Evolutionary conservation across 1,284 basidiomycete genomes (phyloP).

Genomic region (Tilletia horrida): DNA sequence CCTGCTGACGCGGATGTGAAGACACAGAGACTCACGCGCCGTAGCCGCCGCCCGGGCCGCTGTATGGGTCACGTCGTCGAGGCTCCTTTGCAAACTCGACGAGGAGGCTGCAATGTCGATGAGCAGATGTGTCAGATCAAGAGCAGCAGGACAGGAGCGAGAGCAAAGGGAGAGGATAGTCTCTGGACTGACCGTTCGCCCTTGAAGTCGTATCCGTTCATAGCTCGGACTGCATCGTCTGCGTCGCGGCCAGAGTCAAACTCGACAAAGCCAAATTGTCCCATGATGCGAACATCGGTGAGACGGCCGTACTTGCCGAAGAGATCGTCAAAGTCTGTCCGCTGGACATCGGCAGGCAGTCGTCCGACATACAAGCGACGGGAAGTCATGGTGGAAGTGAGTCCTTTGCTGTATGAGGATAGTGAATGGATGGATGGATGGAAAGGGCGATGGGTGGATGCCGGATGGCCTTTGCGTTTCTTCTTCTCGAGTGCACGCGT

Average conservation of each 20-base stretch:
- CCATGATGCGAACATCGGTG: conserved; percentile 51
- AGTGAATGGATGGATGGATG: not conserved
- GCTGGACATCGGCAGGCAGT: conserved; percentile 42
- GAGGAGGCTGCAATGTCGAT: conserved; percentile 45
- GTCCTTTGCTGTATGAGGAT: too few species aligned
- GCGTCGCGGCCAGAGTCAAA: conserved; percentile 52
- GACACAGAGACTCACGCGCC: conserved; percentile 18
- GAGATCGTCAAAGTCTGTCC: conserved; percentile 49
- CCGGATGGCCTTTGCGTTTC: too few species aligned
- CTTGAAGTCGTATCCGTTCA: conserved; percentile 51
- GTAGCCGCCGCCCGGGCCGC: conserved; percentile 28
- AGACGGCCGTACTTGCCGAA: conserved; percentile 49
- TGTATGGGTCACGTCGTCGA: conserved; percentile 28
- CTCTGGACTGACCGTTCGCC: conserved; percentile 40
- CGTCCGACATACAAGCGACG: conserved; percentile 50
- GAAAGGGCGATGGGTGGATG: not conserved
- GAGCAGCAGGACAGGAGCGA: too few species aligned
- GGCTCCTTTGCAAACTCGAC: conserved; percentile 50
- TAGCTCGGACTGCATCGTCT: conserved; percentile 51
- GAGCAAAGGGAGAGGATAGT: not conserved
- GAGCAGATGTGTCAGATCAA: too few species aligned
- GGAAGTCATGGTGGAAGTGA: conserved; percentile 21
- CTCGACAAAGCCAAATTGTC: conserved; percentile 51
- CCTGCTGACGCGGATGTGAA: too few species aligned
- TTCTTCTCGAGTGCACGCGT: too few species aligned